A percentile compares a stretch with the other conserved stretches of the same genome.
Conservation (phyloP, 208 protist genomes). For the Balamuthia mandrillaris region DNA sequence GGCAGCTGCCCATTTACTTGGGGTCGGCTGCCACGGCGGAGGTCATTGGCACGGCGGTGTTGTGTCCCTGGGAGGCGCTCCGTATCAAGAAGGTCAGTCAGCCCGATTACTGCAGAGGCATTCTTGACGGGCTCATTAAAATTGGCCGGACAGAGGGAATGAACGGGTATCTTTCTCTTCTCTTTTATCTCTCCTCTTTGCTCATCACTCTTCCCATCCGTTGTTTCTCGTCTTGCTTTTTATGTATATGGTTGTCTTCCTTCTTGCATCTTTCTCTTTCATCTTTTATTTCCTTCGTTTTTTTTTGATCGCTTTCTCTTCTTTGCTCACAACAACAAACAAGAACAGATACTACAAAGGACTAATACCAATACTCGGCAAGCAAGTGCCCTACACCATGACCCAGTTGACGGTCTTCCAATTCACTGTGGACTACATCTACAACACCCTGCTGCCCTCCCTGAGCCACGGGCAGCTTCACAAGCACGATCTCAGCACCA, state of each 20-base stretch:
- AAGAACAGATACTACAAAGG: slow-evolving; percentile 70
- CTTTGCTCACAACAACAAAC: slow-evolving; percentile 30
- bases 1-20: slow-evolving; percentile 51
- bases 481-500: slow-evolving; percentile 11
- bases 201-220: no score
- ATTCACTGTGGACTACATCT: slow-evolving; percentile 67
- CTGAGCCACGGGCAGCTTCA: no score
- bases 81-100: slow-evolving; percentile 68
- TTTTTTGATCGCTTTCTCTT: no score
- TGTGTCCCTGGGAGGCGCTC: slow-evolving; percentile 69
- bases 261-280: no score
- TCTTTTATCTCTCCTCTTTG: no score
- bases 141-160: slow-evolving; percentile 56
- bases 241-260: no score
- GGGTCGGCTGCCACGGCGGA: slow-evolving; percentile 61
- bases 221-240: no score
- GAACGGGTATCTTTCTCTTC: no score
- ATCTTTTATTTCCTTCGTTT: no score
- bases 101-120: slow-evolving; percentile 43
- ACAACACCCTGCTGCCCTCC: slow-evolving; percentile 20
- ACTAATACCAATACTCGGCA: slow-evolving; percentile 75
- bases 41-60: slow-evolving; percentile 74
- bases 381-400: slow-evolving; percentile 85
- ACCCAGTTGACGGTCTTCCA: slow-evolving; percentile 80
- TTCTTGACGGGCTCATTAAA: slow-evolving; percentile 53